Evolutionary conservation across 2,329 filamentous ascomycete genomes (phyloP), one percentile per base, ranked within the genome.

Genomic region (Alternaria sp.): DNA sequence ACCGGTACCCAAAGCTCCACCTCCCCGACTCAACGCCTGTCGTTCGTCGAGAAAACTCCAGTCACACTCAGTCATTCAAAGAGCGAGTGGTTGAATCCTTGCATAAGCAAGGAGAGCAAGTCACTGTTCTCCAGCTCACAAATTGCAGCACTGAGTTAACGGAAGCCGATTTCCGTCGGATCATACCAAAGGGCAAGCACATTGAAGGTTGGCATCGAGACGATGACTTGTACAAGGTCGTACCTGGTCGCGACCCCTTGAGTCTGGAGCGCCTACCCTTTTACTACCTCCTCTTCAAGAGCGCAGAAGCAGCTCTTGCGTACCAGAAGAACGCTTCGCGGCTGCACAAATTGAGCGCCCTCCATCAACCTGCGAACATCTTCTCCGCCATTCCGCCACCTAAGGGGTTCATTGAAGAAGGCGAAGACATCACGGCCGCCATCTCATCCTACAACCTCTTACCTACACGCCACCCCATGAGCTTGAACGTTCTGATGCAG

Each of bases 231-330:
- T 79, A 83, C 40, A 86, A 87, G 77, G 82, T 90, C 40, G 84
- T 91, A 25, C 90, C 90, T 63, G 86, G 84, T 46, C 88, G 90
- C 63, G 84, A 92, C 71, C 83, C 85, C 4, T 75, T 82, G 57
- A 92, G 89, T 10, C 83, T 92, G 51, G 86, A 87, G 59, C 86
- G 88, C 4, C 77, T 86, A 1, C 88, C 87, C 60, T 84, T 84
- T 69, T 94, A 93, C 80, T 89, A 86, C 77, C 80, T 94, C 57
- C 82, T 92, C 56, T 94, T 94, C 81, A 82, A 85, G 62, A 85
- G 82, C 22, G 72, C 80, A 18, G 79, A 82, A n/a, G 85, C 88
- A 12, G 90, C 91, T 0, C 74, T 81, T 8, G 82, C 85, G 41
- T 94, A 92, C 76, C 84, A 86, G 54, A 80, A 83, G 25, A 85